These are phyloP conservation scores for Byssothecium circinans DNA, from an alignment of 2,329 filamentous ascomycete genomes.

Conservation along the genomic window DNA sequence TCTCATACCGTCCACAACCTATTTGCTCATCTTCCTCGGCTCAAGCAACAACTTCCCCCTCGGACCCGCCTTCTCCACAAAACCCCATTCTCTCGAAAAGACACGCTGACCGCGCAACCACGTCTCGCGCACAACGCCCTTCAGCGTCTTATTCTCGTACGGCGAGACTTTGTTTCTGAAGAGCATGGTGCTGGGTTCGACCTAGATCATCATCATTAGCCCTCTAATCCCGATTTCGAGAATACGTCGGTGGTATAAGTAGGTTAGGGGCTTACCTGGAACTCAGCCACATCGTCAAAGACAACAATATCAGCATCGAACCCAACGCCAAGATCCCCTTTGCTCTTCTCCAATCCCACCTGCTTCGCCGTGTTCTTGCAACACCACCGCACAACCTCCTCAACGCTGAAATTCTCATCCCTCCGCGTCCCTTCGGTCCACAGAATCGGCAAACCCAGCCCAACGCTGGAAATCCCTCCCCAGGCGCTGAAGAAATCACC, in stretches of 20 bases:
- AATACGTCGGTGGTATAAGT: too few relatives aligned
- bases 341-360: slow-evolving; percentile 77
- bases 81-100: slow-evolving; percentile 68
- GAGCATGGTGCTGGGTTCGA: slow-evolving; percentile 74
- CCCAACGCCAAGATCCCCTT: slow-evolving; percentile 78
- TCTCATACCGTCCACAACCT: background rate
- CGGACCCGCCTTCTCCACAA: slow-evolving; percentile 61
- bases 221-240: too few relatives aligned
- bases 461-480: slow-evolving; percentile 94
- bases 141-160: slow-evolving; percentile 79
- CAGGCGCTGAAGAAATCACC: slow-evolving; percentile 96
- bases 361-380: slow-evolving; percentile 84
- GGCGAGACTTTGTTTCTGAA: slow-evolving; percentile 93
- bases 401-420: slow-evolving; percentile 58
- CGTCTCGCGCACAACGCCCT: slow-evolving; percentile 79
- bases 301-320: slow-evolving; percentile 91
- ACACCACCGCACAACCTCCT: slow-evolving; percentile 84
- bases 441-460: slow-evolving; percentile 86
- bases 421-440: slow-evolving; percentile 74
- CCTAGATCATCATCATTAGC: slow-evolving; percentile 17
- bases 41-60: slow-evolving; percentile 56
- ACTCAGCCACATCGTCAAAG: slow-evolving; percentile 82
- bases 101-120: slow-evolving; percentile 78
- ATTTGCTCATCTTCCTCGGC: slow-evolving; percentile 39
- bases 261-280: slow-evolving; percentile 59